Percentiles rank a stretch among this genome's conserved stretches.
phyloP scores from a whole-genome alignment of 176 grass and related monocot genomes.

The Phoenix roebelenii region DNA sequence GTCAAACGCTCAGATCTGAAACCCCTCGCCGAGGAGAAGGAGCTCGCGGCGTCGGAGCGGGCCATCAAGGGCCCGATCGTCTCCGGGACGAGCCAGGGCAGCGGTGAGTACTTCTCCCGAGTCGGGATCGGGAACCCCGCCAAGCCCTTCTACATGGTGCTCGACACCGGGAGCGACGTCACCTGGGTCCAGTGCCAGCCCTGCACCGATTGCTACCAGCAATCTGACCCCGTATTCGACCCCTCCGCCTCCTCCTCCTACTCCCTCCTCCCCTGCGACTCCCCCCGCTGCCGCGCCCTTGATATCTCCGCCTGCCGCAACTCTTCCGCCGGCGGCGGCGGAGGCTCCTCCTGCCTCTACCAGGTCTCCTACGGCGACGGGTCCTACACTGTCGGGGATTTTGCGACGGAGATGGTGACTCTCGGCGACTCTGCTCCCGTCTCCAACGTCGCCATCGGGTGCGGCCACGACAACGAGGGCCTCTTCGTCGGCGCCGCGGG shows the following conservation, averaged over 20 bases:
- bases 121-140: constrained; percentile 58
- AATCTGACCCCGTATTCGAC: constrained; percentile 78
- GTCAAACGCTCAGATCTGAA: constrained; percentile 22
- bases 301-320: constrained; percentile 80
- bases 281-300: constrained; percentile 44
- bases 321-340: constrained; percentile 25
- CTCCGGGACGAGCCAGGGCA: constrained; percentile 65
- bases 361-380: constrained; percentile 87
- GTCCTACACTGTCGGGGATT: constrained; percentile 92
- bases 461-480: constrained; percentile 93
- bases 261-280: constrained; percentile 51
- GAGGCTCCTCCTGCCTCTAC: neutral
- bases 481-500: constrained; percentile 85
- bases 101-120: constrained; percentile 95
- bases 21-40: constrained; percentile 14
- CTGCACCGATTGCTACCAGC: constrained; percentile 89
- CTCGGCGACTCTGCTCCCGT: constrained; percentile 44
- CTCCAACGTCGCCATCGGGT: constrained; percentile 55
- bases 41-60: constrained; percentile 8
- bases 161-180: constrained; percentile 94
- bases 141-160: constrained; percentile 69
- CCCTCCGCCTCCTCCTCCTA: constrained; percentile 58
- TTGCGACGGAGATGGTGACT: constrained; percentile 72
- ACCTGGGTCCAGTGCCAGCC: constrained; percentile 94
- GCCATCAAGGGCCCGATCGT: constrained; percentile 72